Base-by-base conservation (phyloP, 2,329 filamentous ascomycete species). In the Curvularia eragrostidis region DNA sequence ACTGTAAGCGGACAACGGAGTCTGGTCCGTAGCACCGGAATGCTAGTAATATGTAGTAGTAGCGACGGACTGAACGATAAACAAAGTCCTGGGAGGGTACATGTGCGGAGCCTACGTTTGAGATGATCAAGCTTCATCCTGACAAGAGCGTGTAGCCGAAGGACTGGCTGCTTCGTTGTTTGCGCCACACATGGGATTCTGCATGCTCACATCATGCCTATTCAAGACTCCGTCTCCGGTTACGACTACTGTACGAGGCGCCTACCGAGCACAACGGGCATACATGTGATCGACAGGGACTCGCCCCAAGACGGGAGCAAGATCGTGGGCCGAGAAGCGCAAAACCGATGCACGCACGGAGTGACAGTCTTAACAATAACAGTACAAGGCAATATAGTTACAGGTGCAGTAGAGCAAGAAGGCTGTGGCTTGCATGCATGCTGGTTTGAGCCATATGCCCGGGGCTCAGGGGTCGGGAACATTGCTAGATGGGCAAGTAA, bases 221-320 rank as follows among this genome's bases (percentile, higher is more conserved):
- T 41, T 26, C 18, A 6, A 23, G 34, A 21, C n/a, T 13, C 24
- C 13, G 9, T 41, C 46, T 58, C 56, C 47, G 52, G 9, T 12
- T 12, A 46, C 9, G 12, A 30, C 24, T 21, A 9, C 18, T 18
- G 15, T 18, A 30, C 18, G 41, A 28, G 24, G 23, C 21, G 34
- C 13, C 18, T n/a, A 26, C n/a, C 7, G 23, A 26, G 32, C 3
- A 26, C 34, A 44, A 54, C 47, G 39, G 32, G 36, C 36, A 30
- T 47, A 13, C 28, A 15, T 23, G 21, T 10, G 41, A 58, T 55
- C 56, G 47, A 42, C 56, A 58, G 56, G 52, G 21, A 55, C 56
- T 42, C 3, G 23, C 15, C 13, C 15, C 18, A 39, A 26, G 36
- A 48, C 12, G 28, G 19, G 28, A 47, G 49, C 28, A 34, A 26